Evolutionary conservation across 1,284 basidiomycete genomes (phyloP), one percentile per base, ranked within the genome.

Genomic region (Cryptococcus deneoformans): DNA sequence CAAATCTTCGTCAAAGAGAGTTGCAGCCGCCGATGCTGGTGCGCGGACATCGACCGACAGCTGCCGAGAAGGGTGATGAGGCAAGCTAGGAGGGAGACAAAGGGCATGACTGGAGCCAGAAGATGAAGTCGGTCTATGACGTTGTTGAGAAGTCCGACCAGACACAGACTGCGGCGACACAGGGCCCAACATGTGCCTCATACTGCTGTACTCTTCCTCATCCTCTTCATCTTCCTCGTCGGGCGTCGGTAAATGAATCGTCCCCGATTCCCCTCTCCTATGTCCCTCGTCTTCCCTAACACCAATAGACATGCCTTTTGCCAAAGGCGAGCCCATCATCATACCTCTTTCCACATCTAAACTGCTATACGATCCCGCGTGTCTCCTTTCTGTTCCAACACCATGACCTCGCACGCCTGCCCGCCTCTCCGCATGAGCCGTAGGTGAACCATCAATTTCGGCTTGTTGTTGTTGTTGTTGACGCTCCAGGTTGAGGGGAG

Each of bases 281-380:
- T 68, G 65, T n/a, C 67, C 55, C 8, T 60, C 10, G 39, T 51
- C 44, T 40, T 54, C 50, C 39, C 16, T 11, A 36, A 12, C 16
- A 9, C 20, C 36, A 40, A 39, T 36, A 55, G 47, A 11, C 24
- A 50, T 16, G 53, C 46, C 52, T 58, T 46, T 36, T 53, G 46
- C 35, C 38, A 52, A 54, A 3, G 72, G 70, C 6, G 78, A 76
- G 1, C 90, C 88, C 62, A 95, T 79, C 54, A 84, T 81, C 75
- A 87, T 90, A 40, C 92, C 92, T 55, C 90, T 85, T 73, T 94
- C 87, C 1, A 96, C 88, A 72, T 96, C 92, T 70, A 91, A 89
- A 39, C 84, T 87, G 63, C 90, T 93, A 79, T 95, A 96, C 0
- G 92, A 95, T 6, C 92, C 92, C 1, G 89, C 92, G 72, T 95